Evolutionary conservation across 352 stramenopile species (phyloP).

Genomic region (Phytophthora palmivora): DNA sequence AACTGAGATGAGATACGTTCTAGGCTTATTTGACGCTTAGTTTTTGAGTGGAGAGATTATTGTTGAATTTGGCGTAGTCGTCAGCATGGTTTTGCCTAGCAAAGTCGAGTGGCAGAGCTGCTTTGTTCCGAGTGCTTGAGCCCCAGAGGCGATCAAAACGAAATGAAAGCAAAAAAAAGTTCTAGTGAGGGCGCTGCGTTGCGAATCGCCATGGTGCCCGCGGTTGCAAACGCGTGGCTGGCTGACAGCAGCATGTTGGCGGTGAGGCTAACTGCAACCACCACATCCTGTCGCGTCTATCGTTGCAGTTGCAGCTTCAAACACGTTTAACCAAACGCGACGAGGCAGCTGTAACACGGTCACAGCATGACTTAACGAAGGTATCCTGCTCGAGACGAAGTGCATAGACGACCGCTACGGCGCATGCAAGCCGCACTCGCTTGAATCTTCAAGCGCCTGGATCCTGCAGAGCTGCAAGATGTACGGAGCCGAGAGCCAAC

Average conservation of each 20-base stretch:
- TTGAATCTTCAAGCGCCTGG: constrained; percentile 31
- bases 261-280: constrained; percentile 32
- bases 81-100: not conserved
- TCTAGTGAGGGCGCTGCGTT: not conserved
- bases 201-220: not conserved
- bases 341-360: constrained; percentile 23
- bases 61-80: too few species aligned
- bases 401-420: constrained; percentile 1
- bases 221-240: constrained; percentile 22
- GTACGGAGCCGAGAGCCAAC: constrained; percentile 22
- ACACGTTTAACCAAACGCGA: constrained; percentile 34
- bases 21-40: not conserved
- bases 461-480: constrained; percentile 16
- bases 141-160: not conserved
- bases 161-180: constrained; percentile 7
- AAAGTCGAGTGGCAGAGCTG: not conserved
- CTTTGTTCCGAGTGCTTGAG: not conserved
- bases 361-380: constrained; percentile 3
- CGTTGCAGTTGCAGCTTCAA: constrained; percentile 43
- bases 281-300: constrained; percentile 35
- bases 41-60: not conserved
- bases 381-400: not conserved
- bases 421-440: not conserved
- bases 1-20: not conserved
- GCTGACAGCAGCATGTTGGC: not conserved